Conservation (phyloP, 345 rosid species). For the Camelina laxa region DNA sequence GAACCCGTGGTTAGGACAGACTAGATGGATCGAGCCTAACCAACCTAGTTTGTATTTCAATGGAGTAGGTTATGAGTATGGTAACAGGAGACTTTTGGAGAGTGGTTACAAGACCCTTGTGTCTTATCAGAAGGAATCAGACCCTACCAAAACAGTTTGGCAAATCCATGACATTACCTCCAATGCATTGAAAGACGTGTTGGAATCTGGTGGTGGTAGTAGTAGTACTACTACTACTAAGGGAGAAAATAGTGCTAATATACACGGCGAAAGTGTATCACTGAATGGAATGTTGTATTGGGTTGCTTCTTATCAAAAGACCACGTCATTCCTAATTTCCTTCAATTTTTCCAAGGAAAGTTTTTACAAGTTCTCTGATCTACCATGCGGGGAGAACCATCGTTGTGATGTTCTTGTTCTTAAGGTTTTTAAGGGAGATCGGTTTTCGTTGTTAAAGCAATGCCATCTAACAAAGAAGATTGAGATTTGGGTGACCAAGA, state of each 20-base stretch:
- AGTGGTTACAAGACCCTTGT: background rate
- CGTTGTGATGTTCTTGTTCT: background rate
- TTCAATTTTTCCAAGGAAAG: background rate
- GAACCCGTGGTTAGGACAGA: slow-evolving; percentile 2
- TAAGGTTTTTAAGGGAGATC: background rate
- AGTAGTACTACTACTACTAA: background rate
- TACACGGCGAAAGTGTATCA: background rate
- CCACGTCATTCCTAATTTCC: background rate
- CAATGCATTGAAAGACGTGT: background rate
- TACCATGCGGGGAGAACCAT: background rate
- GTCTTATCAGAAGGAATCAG: background rate
- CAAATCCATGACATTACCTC: background rate
- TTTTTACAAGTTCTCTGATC: background rate
- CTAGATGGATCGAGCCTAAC: background rate
- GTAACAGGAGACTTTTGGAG: background rate
- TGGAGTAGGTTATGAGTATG: background rate
- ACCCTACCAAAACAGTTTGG: background rate
- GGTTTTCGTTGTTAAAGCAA: background rate
- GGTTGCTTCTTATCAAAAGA: background rate
- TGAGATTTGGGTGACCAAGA: slow-evolving; percentile 13
- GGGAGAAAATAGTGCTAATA: too few relatives aligned
- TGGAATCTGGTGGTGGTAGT: background rate
- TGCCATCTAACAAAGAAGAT: background rate
- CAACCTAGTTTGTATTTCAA: background rate
- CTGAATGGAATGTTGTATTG: background rate